Conservation (phyloP, 2,329 filamentous ascomycete genomes). For the Colletotrichum tropicale region DNA sequence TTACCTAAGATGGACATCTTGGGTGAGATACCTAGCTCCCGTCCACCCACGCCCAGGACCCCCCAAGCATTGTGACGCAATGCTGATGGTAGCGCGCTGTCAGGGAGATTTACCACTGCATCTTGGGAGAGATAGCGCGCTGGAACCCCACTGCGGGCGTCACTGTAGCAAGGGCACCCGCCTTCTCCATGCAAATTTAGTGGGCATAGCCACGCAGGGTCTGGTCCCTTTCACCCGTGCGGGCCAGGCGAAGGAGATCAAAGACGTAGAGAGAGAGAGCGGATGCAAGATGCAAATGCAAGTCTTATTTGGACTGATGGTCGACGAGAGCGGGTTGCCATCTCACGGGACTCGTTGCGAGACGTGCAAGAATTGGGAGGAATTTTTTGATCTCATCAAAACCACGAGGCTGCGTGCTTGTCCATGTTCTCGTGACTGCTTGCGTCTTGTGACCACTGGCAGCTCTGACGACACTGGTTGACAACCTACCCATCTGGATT, state of each 20-base stretch:
- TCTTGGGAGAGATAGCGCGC: constrained; percentile 1
- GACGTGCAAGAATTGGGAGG: background rate
- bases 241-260: background rate
- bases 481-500: background rate
- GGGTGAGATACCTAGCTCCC: background rate
- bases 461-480: background rate
- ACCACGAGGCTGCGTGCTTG: background rate
- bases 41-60: background rate
- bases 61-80: constrained; percentile 19
- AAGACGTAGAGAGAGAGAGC: background rate
- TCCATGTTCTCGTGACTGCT: background rate
- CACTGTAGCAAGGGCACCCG: constrained; percentile 1
- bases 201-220: constrained; percentile 20
- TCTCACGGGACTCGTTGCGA: constrained; percentile 10
- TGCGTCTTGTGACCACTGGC: background rate
- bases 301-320: background rate
- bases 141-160: background rate
- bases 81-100: background rate
- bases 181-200: background rate
- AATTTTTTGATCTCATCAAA: background rate
- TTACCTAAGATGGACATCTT: background rate
- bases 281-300: constrained; percentile 7
- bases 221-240: constrained; percentile 20
- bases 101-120: constrained; percentile 6
- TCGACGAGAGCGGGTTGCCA: background rate